Evolutionary conservation across 345 rosid species (phyloP).

Genomic region (Bruguiera parviflora): DNA sequence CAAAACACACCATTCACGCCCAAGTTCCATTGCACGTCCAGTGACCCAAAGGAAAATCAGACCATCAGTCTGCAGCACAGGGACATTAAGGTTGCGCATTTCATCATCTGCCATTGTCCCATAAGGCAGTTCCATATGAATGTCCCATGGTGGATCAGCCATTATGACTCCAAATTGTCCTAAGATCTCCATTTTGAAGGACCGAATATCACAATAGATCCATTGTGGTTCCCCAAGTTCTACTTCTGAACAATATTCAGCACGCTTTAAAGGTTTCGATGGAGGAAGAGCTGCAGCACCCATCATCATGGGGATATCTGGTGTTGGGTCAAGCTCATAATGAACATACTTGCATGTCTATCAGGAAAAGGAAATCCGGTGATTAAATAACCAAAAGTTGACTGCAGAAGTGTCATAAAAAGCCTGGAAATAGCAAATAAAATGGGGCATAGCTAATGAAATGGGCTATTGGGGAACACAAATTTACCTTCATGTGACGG

Average conservation of each 20-base stretch:
- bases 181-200: slow-evolving; percentile 89
- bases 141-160: slow-evolving; percentile 99
- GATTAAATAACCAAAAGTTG: background rate
- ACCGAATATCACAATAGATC: slow-evolving; percentile 92
- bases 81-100: slow-evolving; percentile 97
- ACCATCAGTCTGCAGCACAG: slow-evolving; percentile 97
- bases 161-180: slow-evolving; percentile 96
- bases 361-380: slow-evolving; percentile 13
- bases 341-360: slow-evolving; percentile 99
- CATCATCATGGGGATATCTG: slow-evolving; percentile 57
- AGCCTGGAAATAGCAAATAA: slow-evolving; percentile 2
- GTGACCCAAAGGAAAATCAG: slow-evolving; percentile 98
- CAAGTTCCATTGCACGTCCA: slow-evolving; percentile 99
- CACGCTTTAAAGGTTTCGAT: slow-evolving; percentile 72
- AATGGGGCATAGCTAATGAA: background rate
- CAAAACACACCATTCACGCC: slow-evolving; percentile 80
- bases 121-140: slow-evolving; percentile 99
- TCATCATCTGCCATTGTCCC: slow-evolving; percentile 99
- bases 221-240: slow-evolving; percentile 98
- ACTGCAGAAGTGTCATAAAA: background rate
- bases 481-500: slow-evolving; percentile 93
- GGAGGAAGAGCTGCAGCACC: slow-evolving; percentile 47
- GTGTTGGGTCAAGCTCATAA: slow-evolving; percentile 89
- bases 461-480: slow-evolving; percentile 9
- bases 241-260: slow-evolving; percentile 95